These are phyloP conservation scores for Mortierella sp. DNA, from an alignment of 371 early-diverging fungal genomes.

Conservation along the genomic window DNA sequence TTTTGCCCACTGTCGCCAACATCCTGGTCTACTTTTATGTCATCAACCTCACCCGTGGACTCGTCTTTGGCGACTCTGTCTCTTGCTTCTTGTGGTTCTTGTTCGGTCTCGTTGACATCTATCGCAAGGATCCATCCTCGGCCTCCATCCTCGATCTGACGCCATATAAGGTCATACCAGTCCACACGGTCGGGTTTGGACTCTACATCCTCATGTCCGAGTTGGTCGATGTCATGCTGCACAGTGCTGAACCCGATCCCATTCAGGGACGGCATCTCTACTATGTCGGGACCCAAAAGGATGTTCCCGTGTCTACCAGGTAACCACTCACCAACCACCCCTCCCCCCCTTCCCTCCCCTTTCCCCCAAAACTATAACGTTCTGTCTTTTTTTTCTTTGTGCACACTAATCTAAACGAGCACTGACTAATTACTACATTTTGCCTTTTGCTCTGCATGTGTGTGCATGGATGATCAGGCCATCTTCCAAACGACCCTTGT, in stretches of 20 bases:
- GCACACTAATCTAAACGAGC: too few relatives aligned
- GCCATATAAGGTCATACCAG: slow-evolving; percentile 50
- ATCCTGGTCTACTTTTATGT: slow-evolving; percentile 55
- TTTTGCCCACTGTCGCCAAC: slow-evolving; percentile 52
- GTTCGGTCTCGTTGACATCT: slow-evolving; percentile 52
- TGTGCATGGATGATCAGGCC: slow-evolving; percentile 16
- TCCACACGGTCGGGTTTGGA: slow-evolving; percentile 54
- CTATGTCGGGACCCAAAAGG: slow-evolving; percentile 43
- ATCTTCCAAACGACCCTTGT: slow-evolving; percentile 20
- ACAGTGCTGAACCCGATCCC: slow-evolving; percentile 48
- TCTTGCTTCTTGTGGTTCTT: slow-evolving; percentile 52
- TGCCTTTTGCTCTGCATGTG: too few relatives aligned
- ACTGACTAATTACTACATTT: too few relatives aligned
- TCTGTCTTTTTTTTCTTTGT: too few relatives aligned
- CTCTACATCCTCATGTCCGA: slow-evolving; percentile 55
- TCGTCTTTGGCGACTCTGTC: slow-evolving; percentile 54
- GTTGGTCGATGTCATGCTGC: slow-evolving; percentile 56
- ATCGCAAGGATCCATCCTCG: slow-evolving; percentile 47
- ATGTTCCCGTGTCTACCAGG: slow-evolving; percentile 36
- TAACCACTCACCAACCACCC: slow-evolving; percentile 7
- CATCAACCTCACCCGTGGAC: slow-evolving; percentile 50
- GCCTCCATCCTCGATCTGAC: slow-evolving; percentile 47
- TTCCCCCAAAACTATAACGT: too few relatives aligned
- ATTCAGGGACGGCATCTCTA: slow-evolving; percentile 45
- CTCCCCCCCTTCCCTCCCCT: too few relatives aligned